Conservation (phyloP, 1,284 basidiomycete species). For the Nidula niveotomentosa region DNA sequence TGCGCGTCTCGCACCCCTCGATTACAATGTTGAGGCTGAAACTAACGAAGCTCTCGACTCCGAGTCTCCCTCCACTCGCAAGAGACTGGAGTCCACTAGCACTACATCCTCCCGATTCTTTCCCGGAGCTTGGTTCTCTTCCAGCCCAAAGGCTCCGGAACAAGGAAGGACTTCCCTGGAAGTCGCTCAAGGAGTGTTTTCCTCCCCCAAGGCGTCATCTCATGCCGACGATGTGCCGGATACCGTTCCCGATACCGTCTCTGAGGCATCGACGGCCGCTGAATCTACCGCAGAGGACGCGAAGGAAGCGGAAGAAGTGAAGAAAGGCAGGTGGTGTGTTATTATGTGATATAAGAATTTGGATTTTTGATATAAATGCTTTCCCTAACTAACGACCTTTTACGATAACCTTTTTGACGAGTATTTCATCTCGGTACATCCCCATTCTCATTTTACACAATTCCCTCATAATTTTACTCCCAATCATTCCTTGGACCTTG, state of each 20-base stretch:
- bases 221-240: constrained; percentile 12
- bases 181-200: constrained; percentile 50
- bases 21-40: neutral
- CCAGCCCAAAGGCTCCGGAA: constrained; percentile 28
- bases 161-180: constrained; percentile 49
- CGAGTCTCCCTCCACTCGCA: constrained; percentile 24
- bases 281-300: constrained; percentile 9
- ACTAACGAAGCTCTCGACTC: constrained; percentile 8
- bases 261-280: constrained; percentile 6
- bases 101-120: constrained; percentile 50
- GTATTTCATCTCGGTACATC: neutral
- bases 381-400: neutral
- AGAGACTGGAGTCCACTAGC: constrained; percentile 43
- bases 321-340: constrained; percentile 25
- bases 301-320: constrained; percentile 12
- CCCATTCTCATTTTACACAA: neutral
- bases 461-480: neutral
- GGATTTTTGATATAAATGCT: neutral
- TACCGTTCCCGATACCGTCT: constrained; percentile 9
- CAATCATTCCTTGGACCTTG: neutral
- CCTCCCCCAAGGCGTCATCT: constrained; percentile 22
- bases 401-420: neutral
- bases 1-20: neutral
- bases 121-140: constrained; percentile 57
- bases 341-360: constrained; percentile 22